Conservation (phyloP, 108 stramenopile species). For the Licmophora abbreviata region DNA sequence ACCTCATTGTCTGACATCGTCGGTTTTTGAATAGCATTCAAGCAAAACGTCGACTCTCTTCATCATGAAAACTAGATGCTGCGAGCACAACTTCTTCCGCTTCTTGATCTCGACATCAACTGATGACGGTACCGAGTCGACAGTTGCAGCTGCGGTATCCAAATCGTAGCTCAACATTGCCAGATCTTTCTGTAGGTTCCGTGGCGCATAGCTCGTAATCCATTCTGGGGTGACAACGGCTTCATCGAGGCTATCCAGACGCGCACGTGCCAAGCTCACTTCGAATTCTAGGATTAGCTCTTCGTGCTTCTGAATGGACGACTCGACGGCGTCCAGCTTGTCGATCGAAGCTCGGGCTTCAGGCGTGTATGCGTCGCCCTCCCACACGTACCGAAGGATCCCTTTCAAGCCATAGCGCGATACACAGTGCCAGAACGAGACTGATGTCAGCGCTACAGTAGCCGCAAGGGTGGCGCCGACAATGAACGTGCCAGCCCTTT, state of each 20-base stretch:
- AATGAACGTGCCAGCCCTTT: too few relatives aligned
- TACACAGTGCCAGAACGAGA: not conserved
- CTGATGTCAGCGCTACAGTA: not conserved
- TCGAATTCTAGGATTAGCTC: not conserved
- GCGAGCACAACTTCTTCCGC: not conserved
- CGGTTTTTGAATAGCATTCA: not conserved
- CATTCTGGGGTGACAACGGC: not conserved
- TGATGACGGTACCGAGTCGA: not conserved
- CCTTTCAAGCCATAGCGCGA: not conserved
- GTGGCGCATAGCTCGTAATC: not conserved
- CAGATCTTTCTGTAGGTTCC: slow-evolving; percentile 1
- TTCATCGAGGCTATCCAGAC: slow-evolving; percentile 2
- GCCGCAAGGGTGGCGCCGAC: too few relatives aligned
- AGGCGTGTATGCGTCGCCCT: not conserved
- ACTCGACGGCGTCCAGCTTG: not conserved
- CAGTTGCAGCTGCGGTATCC: not conserved
- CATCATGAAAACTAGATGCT: not conserved
- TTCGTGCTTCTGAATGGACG: not conserved
- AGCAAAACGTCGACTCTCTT: not conserved
- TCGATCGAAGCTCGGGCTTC: not conserved
- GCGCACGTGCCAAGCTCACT: not conserved
- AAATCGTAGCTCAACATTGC: not conserved
- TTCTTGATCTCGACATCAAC: not conserved
- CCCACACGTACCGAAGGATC: not conserved
- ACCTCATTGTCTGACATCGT: too few relatives aligned